Base-by-base conservation (phyloP, 2,329 filamentous ascomycete species). In the Aspergillus ibericus region DNA sequence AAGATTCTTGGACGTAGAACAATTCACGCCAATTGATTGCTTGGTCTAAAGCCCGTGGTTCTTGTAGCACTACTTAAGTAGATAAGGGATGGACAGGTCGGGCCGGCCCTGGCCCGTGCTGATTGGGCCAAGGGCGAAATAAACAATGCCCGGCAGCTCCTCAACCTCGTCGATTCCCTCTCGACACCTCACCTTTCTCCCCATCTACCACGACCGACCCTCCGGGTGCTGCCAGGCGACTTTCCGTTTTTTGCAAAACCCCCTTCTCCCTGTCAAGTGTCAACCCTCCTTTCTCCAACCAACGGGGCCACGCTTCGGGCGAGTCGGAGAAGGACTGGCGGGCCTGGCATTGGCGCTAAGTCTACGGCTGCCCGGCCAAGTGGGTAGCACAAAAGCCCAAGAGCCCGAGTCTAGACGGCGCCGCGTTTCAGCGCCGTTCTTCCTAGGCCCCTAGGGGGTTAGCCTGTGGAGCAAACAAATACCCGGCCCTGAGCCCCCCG, bases 381-480 rank as follows among this genome's bases (percentile, higher is more conserved):
- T 59, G 59, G 59, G 56, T 61, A 59, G 55, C 46, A 47, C 56
- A 34, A 59, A 16, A 35, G 32, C 15, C 53, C 56, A 34, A 59
- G 25, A 35, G 32, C 15, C 53, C 38, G 47, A 22, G 36, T 48
- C 44, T 47, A 47, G 42, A 47, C 42, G 22, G 15, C 42, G 42
- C 42, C 42, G 42, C 42, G 44, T 12, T 53, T 53, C 22, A 34
- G 36, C 22, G 18, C 46, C 38, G 34, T 10, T 47, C 35, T 38
- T 54, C 54, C 48, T 35, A 44, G 48, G 36, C 54, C 25, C 22
- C 54, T 29, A 47, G 38, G 38, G 38, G 18, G 38, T 20, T 42
- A 42, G 44, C 25, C 32, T 47, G 65, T 66, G 63, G 65, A 64
- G 70, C 65, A 63, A 68, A 68, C 56, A 67, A 66, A 71, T 67